Evolutionary conservation across 768 basidiomycete genomes (phyloP).

Genomic region (Leccinum arenicola): DNA sequence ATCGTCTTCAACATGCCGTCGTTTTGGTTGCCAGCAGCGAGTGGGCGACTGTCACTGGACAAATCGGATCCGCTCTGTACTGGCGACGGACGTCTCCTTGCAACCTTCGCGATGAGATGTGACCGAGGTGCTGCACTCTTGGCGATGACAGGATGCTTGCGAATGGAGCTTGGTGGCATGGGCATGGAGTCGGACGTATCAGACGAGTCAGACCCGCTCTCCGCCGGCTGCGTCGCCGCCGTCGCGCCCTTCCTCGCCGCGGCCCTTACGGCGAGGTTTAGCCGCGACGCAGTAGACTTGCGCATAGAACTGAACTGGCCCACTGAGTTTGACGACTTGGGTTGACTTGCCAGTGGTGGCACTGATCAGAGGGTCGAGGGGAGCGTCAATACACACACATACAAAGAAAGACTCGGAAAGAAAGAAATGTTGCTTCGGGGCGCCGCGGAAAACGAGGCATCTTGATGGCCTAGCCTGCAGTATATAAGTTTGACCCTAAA

Average conservation of each 20-base stretch:
- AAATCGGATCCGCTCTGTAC: slow-evolving; percentile 2
- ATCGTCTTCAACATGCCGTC: slow-evolving; percentile 11
- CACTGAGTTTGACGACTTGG: not conserved
- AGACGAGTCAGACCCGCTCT: slow-evolving; percentile 7
- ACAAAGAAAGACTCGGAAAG: not conserved
- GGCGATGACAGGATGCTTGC: not conserved
- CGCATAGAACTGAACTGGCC: not conserved
- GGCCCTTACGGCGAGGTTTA: slow-evolving; percentile 4
- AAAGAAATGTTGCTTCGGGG: not conserved
- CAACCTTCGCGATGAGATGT: slow-evolving; percentile 10
- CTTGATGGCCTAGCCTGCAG: too few relatives aligned
- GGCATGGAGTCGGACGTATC: not conserved
- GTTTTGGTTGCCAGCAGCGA: not conserved
- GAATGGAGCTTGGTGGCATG: not conserved
- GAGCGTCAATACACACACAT: not conserved
- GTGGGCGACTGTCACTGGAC: slow-evolving; percentile 4
- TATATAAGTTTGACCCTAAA: too few relatives aligned
- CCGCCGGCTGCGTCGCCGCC: not conserved
- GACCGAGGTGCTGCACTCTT: slow-evolving; percentile 1
- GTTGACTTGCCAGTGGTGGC: slow-evolving; percentile 7
- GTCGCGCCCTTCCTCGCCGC: slow-evolving; percentile 14
- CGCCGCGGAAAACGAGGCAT: not conserved
- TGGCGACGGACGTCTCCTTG: slow-evolving; percentile 10
- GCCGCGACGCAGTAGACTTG: slow-evolving; percentile 4
- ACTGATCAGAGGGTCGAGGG: slow-evolving; percentile 4